phyloP scores from a whole-genome alignment of 306 rosid genomes.

The Vicia faba region DNA sequence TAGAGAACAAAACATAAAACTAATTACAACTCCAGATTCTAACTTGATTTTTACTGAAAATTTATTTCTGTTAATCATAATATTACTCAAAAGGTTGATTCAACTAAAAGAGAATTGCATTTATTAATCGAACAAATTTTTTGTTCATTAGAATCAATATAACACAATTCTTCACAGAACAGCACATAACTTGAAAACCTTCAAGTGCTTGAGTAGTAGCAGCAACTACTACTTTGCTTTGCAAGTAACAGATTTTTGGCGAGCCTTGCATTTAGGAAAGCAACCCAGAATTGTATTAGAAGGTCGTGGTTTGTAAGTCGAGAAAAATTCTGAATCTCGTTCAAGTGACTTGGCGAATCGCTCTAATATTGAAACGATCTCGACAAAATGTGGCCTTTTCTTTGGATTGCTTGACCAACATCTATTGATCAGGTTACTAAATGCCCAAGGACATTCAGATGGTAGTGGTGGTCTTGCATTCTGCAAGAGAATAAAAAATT shows the following conservation, averaged over 20 bases:
- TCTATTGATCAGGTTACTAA: constrained; percentile 66
- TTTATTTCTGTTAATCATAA: too few relatives aligned
- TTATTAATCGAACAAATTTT: constrained; percentile 34
- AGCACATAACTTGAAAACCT: neutral
- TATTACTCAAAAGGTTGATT: neutral
- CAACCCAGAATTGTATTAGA: constrained; percentile 44
- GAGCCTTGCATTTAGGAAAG: constrained; percentile 54
- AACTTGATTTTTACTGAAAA: neutral
- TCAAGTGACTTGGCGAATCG: constrained; percentile 54
- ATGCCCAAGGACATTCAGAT: constrained; percentile 72
- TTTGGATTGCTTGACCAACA: constrained; percentile 84
- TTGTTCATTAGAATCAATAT: constrained; percentile 30
- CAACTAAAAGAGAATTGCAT: constrained; percentile 8
- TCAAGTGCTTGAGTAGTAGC: constrained; percentile 19
- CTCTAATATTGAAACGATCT: constrained; percentile 72
- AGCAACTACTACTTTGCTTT: constrained; percentile 34
- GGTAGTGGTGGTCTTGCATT: constrained; percentile 96
- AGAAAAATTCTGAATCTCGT: constrained; percentile 71
- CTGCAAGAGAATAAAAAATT: constrained; percentile 45
- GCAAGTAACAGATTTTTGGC: constrained; percentile 44
- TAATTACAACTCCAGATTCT: too few relatives aligned
- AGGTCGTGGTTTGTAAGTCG: constrained; percentile 48
- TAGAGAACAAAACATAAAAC: too few relatives aligned
- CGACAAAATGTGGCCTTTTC: constrained; percentile 80
- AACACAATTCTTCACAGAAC: constrained; percentile 29